Percentiles rank a stretch among this genome's conserved stretches.
Evolutionary conservation across 2,329 filamentous ascomycete genomes (phyloP).

Genomic region (Aspergillus luchuensis): DNA sequence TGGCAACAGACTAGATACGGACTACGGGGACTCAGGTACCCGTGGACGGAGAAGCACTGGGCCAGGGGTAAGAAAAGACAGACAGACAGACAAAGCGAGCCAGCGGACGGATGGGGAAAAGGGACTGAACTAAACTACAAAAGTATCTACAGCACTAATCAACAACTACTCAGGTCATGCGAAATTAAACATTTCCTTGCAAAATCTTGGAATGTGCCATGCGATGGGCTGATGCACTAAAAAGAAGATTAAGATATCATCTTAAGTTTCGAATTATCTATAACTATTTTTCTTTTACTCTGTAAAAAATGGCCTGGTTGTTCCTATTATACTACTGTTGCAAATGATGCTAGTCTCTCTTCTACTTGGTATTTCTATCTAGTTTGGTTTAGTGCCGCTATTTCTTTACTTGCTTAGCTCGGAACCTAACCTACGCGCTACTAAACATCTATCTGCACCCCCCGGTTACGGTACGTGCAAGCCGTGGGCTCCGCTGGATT

Average conservation of each 20-base stretch:
- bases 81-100: too few species aligned
- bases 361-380: background rate
- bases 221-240: background rate
- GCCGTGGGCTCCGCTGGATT: conserved; percentile 20
- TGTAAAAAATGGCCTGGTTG: too few species aligned
- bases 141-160: background rate
- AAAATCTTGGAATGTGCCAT: background rate
- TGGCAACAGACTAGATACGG: background rate
- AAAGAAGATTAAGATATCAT: too few species aligned
- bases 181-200: background rate
- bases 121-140: conserved; percentile 1
- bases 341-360: background rate
- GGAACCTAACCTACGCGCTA: background rate
- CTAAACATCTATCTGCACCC: background rate
- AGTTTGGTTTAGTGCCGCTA: background rate
- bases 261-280: too few species aligned
- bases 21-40: conserved; percentile 1
- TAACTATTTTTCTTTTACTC: too few species aligned
- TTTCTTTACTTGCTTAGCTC: background rate
- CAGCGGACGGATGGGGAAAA: conserved; percentile 9
- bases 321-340: too few species aligned
- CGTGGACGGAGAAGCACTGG: conserved; percentile 14
- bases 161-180: background rate
- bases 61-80: conserved; percentile 12
- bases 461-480: conserved; percentile 14